Base-by-base conservation (phyloP, 345 rosid genomes). In the Citrus australasica region DNA sequence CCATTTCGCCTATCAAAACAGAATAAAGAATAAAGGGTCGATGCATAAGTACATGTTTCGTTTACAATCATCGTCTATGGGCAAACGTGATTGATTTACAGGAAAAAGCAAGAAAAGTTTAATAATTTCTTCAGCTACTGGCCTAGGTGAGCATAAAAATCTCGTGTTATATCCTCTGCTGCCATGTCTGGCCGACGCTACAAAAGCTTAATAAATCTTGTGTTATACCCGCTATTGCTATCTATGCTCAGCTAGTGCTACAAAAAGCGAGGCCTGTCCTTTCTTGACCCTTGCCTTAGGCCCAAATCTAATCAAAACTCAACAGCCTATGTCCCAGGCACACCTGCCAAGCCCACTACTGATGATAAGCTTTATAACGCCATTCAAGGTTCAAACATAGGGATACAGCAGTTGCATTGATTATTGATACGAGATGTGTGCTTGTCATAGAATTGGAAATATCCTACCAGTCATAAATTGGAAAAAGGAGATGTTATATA, bases 1-100 rank as follows among this genome's bases (percentile, higher is more conserved):
- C 58, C 22, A 71, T 80, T 62, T 83, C 71, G 74, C 28, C 79
- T 82, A 33, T 64, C 79, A 37, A 82, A 71, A 71, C 32, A 82
- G 42, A 79, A 69, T 58, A 76, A 63, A 76, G 53, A 37, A 3
- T 17, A 63, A 73, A 55, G 67, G 30, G 64, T 73, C 5, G 76
- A 61, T 28, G 72, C 63, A 58, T 14, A 71, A 78, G 72, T 67
- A 66, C 73, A 30, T 55, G 68, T 53, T 71, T 60, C 75, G 78
- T 67, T 76, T 56, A 66, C 32, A 19, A 77, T 55, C 70, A 55
- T 42, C 70, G 46, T 56, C 22, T 4, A n/a, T 77, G n/a, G 16
- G 72, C 56, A 32, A 32, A 58, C 33, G 71, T 77, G 62, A 38
- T 76, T 51, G 25, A 17, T 75, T 74, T 76, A 76, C n/a, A 21